Evolutionary conservation across 768 basidiomycete genomes (phyloP).

Genomic region (Leucocoprinus leucothites): DNA sequence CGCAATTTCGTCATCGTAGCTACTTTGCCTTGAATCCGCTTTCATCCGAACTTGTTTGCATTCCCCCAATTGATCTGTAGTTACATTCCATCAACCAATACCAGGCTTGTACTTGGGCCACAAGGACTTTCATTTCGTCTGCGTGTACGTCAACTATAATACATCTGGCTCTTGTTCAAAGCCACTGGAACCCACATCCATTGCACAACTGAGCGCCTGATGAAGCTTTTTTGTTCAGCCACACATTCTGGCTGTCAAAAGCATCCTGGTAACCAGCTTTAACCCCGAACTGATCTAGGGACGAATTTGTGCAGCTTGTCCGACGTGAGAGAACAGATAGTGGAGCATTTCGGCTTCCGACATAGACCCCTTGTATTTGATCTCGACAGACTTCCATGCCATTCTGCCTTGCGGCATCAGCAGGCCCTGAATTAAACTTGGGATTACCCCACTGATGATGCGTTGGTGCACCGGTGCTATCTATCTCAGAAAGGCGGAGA

Average conservation of each 20-base stretch:
- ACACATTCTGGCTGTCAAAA: not conserved
- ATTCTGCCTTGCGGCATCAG: conserved; percentile 1
- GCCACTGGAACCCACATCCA: not conserved
- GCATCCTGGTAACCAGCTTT: conserved; percentile 5
- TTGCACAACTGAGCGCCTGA: not conserved
- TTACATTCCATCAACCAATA: conserved; percentile 11
- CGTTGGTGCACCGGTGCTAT: not conserved
- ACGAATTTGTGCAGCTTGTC: not conserved
- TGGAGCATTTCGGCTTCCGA: conserved; percentile 2
- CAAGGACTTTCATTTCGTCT: conserved; percentile 11
- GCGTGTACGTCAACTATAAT: conserved; percentile 10
- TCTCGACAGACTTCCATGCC: conserved; percentile 9
- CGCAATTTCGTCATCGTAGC: conserved; percentile 3
- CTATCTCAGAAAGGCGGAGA: not conserved
- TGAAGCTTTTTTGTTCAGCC: not conserved
- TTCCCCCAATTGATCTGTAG: conserved; percentile 9
- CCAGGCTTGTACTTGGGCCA: conserved; percentile 7
- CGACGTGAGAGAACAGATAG: conserved; percentile 5
- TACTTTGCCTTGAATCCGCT: not conserved
- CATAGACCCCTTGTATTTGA: conserved; percentile 1
- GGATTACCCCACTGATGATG: conserved; percentile 2
- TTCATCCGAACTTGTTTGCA: conserved; percentile 3
- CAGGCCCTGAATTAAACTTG: not conserved
- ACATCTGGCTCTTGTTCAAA: conserved; percentile 5
- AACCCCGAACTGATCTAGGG: conserved; percentile 8